Percentiles rank a stretch among this genome's conserved stretches.
phyloP scores from a whole-genome alignment of 2,329 filamentous ascomycete genomes.

The Cladosporium sp. region DNA sequence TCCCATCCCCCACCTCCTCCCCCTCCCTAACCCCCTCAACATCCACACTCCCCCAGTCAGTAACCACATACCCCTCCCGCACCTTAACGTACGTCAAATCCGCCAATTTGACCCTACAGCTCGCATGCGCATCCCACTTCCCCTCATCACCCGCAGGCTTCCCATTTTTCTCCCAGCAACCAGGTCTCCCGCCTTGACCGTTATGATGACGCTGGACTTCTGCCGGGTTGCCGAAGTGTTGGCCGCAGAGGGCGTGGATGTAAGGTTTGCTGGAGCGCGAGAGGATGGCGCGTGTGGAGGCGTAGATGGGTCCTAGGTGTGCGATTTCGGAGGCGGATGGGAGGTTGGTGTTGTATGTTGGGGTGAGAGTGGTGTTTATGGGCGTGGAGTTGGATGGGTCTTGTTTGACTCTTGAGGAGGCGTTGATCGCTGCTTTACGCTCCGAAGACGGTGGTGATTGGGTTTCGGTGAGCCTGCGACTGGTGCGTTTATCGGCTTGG shows the following conservation, averaged over 20 bases:
- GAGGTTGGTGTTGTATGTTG: background rate
- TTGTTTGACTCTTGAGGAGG: background rate
- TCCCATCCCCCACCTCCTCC: background rate
- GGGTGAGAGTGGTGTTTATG: background rate
- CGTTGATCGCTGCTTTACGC: no score
- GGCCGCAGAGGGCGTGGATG: slow-evolving; percentile 23
- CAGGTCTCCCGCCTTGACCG: slow-evolving; percentile 11
- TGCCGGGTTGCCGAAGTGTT: slow-evolving; percentile 20
- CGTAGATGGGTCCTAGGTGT: slow-evolving; percentile 21
- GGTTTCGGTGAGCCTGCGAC: background rate
- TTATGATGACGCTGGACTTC: slow-evolving; percentile 24
- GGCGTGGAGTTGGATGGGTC: background rate
- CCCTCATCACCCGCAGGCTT: slow-evolving; percentile 1
- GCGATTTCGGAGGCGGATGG: slow-evolving; percentile 6
- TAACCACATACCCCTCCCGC: slow-evolving; percentile 20
- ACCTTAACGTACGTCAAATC: slow-evolving; percentile 19
- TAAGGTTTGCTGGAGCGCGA: slow-evolving; percentile 20
- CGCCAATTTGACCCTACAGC: slow-evolving; percentile 18
- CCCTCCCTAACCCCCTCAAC: background rate
- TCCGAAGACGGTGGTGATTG: background rate
- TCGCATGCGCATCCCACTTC: slow-evolving; percentile 21
- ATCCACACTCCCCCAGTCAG: background rate
- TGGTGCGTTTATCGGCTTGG: no score
- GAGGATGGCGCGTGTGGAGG: slow-evolving; percentile 20
- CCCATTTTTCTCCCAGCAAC: slow-evolving; percentile 11